A percentile compares a stretch with the other conserved stretches of the same genome.
These are phyloP conservation scores for Aspergillus jensenii DNA, from an alignment of 2,329 filamentous ascomycete species.

Conservation along the genomic window DNA sequence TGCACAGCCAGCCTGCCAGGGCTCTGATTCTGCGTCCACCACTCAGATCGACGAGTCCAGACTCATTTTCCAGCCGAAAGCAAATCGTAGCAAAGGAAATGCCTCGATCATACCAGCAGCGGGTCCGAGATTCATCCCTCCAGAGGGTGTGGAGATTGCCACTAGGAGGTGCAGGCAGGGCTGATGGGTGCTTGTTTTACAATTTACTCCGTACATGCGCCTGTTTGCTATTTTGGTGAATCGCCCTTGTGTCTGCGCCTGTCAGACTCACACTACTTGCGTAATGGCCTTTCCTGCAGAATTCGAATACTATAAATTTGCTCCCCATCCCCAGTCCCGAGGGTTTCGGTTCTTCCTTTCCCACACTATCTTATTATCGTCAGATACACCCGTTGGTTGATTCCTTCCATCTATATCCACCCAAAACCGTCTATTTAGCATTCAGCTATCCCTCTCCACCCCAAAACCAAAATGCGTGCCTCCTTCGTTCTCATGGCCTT, in stretches of 20 bases:
- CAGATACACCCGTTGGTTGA: not conserved
- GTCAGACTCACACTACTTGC: conserved; percentile 8
- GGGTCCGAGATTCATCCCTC: conserved; percentile 6
- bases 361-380: not conserved
- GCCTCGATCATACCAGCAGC: conserved; percentile 6
- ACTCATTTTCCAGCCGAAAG: not conserved
- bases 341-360: conserved; percentile 1
- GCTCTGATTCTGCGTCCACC: not conserved
- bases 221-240: conserved; percentile 18
- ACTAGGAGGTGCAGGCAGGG: conserved; percentile 15
- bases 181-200: conserved; percentile 12
- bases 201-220: not conserved
- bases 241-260: conserved; percentile 11
- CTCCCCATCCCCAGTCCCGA: conserved; percentile 9
- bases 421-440: conserved; percentile 14
- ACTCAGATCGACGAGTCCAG: conserved; percentile 1
- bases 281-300: conserved; percentile 12
- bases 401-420: not conserved
- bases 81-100: not conserved
- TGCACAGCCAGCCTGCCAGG: not conserved
- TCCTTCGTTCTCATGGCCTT: conserved; percentile 45
- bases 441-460: not conserved
- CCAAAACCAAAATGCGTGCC: conserved; percentile 46
- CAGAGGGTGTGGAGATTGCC: conserved; percentile 1
- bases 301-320: conserved; percentile 15